Evolutionary conservation across 805 yeast genomes (phyloP).

Genomic region (Kodamaea laetipori): DNA sequence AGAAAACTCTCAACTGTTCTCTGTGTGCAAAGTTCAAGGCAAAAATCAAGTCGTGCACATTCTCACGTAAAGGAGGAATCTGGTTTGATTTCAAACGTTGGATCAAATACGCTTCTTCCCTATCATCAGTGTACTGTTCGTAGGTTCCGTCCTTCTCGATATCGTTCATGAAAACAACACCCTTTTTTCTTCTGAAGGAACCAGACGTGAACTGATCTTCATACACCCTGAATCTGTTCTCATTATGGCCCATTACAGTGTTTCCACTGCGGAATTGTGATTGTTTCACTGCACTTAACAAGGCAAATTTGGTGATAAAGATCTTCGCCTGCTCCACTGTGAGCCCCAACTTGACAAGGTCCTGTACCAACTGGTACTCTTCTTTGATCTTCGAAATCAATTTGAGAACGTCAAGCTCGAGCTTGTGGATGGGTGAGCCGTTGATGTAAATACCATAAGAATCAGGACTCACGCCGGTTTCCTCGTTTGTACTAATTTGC

Average conservation of each 20-base stretch:
- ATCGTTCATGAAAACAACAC: constrained; percentile 75
- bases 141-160: constrained; percentile 65
- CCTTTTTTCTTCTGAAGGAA: constrained; percentile 25
- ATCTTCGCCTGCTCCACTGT: constrained; percentile 33
- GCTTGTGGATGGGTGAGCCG: constrained; percentile 60
- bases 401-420: constrained; percentile 45
- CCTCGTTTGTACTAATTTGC: constrained; percentile 32
- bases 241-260: constrained; percentile 30
- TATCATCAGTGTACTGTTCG: constrained; percentile 39
- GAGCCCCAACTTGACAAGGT: constrained; percentile 33
- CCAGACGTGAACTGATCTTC: constrained; percentile 24
- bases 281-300: constrained; percentile 42
- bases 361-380: constrained; percentile 27
- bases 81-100: constrained; percentile 48
- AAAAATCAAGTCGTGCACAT: constrained; percentile 73
- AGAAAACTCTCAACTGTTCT: constrained; percentile 51
- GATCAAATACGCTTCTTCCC: constrained; percentile 49
- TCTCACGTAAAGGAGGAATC: constrained; percentile 69
- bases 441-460: constrained; percentile 63
- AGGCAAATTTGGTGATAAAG: constrained; percentile 39
- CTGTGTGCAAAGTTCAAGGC: constrained; percentile 60
- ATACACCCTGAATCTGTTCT: constrained; percentile 37
- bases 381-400: constrained; percentile 40
- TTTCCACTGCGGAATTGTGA: constrained; percentile 38
- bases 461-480: constrained; percentile 40